Evolutionary conservation across 345 rosid species (phyloP), one percentile per base, ranked within the genome.

Genomic region (Eucalyptus polybractea): DNA sequence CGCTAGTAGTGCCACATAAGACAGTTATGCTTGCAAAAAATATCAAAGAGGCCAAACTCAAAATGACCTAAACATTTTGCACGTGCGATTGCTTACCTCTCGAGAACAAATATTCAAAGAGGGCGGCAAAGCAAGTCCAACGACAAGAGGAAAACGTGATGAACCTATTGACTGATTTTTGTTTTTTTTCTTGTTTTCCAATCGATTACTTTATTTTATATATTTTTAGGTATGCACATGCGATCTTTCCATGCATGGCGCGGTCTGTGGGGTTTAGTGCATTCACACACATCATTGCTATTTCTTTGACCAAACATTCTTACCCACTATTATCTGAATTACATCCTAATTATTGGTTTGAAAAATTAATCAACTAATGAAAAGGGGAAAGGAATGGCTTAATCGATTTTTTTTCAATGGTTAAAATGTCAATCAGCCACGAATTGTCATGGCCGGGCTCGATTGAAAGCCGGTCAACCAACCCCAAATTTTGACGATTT

Each of bases 1-100:
- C 0, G 4, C 0, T 0, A 0, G 0, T 53, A 53, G 10, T 19
- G 10, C 0, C 5, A 19, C 5, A 53, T 53, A 3, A 53, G 10
- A 19, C 0, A 1, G 0, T 53, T 7, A 27, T 62, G 3, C 33
- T 60, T 7, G 16, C 13, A 33, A 0, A 53, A 53, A 62, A 29
- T 62, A 29, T 13, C 33, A 2, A 27, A 13, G 69, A 27, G 16
- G n/a, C 31, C 69, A 62, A 29, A 13, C 33, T 62, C 33, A 62
- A 62, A 12, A 62, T 6, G 33, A 29, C 69, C 7, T 1, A 29
- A 62, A 29, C 69, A 27, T 10, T 29, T 62, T 27, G 16, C 15
- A 62, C 15, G 31, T 29, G 69, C 5, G 58, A 53, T 53, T 62
- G 33, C n/a, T 62, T 62, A 33, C 69, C 69, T 62, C 69, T 62